Evolutionary conservation across 2,329 filamentous ascomycete genomes (phyloP), one percentile per base, ranked within the genome.

Genomic region (Delphinella strobiligena): DNA sequence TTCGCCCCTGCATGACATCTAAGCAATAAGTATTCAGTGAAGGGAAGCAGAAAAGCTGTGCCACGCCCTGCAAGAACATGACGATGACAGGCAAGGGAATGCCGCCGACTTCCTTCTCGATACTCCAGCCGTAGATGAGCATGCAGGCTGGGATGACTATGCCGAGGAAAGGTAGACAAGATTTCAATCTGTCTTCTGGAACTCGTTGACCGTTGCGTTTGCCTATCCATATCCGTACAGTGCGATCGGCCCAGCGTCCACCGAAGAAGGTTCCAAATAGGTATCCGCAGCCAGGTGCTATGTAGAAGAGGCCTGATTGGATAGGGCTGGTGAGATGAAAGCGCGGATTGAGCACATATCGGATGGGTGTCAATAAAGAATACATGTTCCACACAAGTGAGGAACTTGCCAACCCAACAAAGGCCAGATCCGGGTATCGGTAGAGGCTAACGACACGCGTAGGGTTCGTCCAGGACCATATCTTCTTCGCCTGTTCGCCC

Each of bases 11-110:
- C 78, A 88, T 85, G 10, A 89, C 82, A 55, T 91, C 83, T 31
- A 91, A 61, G 54, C 82, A 88, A 60, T 91, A 88, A 0, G 82
- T 83, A 55, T 88, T 87, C 45, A 88, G 56, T 35, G 72, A 75
- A 0, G 81, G 81, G 51, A 86, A 87, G 50, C 79, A 82, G 52
- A 85, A 82, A 4, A 87, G 62, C 56, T 87, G 80, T 0, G 75
- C 79, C 0, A 86, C 68, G 1, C 82, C 82, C 52, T 87, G 81
- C 2, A 81, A 44, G 53, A 87, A 87, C 67, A 88, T 78, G 50
- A 75, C 74, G 5, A 86, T 67, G 2, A 86, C 78, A 0, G 81
- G 82, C 4, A 82, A 53, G 0, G 72, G 62, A 2, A 78, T 62
- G 0, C 72, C 74, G 2, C 74, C 73, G 1, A 69, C 64, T 7